Conservation (phyloP, 352 stramenopile genomes). For the Phytopythium helicoides region DNA sequence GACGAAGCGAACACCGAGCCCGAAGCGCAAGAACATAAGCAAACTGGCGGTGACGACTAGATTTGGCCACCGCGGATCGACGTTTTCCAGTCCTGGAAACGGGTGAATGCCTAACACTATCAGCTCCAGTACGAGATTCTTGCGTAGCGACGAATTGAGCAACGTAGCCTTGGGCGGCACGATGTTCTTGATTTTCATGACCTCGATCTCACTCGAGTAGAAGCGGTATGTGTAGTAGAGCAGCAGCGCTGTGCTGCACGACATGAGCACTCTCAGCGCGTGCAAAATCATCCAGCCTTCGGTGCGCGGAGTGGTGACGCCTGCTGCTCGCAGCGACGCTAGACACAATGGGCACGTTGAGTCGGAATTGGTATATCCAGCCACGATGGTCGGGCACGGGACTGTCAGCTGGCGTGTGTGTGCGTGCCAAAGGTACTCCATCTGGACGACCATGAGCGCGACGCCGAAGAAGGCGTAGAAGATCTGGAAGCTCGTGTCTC, state of each 20-base stretch:
- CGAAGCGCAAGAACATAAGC: slow-evolving; percentile 58
- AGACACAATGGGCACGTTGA: slow-evolving; percentile 37
- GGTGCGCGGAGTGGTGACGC: slow-evolving; percentile 25
- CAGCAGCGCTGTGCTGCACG: slow-evolving; percentile 58
- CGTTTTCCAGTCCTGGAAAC: slow-evolving; percentile 60
- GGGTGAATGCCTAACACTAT: slow-evolving; percentile 54
- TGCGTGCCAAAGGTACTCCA: slow-evolving; percentile 69
- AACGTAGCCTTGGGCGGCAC: slow-evolving; percentile 64
- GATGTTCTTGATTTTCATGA: slow-evolving; percentile 84
- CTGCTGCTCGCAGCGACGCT: slow-evolving; percentile 13
- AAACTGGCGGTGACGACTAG: slow-evolving; percentile 55
- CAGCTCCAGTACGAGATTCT: slow-evolving; percentile 46
- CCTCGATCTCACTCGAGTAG: slow-evolving; percentile 62
- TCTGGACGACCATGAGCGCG: slow-evolving; percentile 71
- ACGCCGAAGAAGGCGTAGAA: slow-evolving; percentile 69
- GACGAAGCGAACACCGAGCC: slow-evolving; percentile 51
- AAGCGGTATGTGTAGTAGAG: slow-evolving; percentile 72
- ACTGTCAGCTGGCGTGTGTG: slow-evolving; percentile 43
- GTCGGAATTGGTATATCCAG: background rate
- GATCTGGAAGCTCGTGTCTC: slow-evolving; percentile 59
- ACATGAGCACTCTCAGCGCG: slow-evolving; percentile 60
- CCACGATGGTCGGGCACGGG: slow-evolving; percentile 25
- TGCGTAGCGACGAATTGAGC: slow-evolving; percentile 53
- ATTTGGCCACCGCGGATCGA: slow-evolving; percentile 62
- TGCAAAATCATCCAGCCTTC: slow-evolving; percentile 69